A percentile compares a stretch with the other conserved stretches of the same genome.
Evolutionary conservation across 2,329 filamentous ascomycete species (phyloP).

Genomic region (Fusarium nurragi): DNA sequence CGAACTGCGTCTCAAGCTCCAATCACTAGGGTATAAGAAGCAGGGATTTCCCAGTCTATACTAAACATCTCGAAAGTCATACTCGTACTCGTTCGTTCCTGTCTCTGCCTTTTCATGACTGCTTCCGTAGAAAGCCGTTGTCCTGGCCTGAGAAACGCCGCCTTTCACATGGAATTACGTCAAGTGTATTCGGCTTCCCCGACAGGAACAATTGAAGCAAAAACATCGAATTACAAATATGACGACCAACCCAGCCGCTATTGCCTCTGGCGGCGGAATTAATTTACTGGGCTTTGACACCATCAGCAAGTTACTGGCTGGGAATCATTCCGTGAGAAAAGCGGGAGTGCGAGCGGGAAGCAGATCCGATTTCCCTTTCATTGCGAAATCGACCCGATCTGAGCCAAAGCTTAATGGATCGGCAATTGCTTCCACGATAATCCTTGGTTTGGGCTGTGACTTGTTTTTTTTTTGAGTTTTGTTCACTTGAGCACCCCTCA

Average conservation of each 20-base stretch:
- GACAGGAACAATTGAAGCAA: neutral
- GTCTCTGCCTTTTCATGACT: too few relatives aligned
- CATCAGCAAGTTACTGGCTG: conserved; percentile 20
- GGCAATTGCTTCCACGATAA: neutral
- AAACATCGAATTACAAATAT: too few relatives aligned
- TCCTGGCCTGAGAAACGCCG: too few relatives aligned
- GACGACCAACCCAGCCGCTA: neutral
- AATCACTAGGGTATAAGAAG: too few relatives aligned
- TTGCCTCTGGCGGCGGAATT: conserved; percentile 6
- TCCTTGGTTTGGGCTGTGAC: neutral
- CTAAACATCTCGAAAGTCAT: too few relatives aligned
- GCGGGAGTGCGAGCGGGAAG: conserved; percentile 28
- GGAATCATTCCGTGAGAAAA: conserved; percentile 16
- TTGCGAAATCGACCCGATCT: conserved; percentile 23
- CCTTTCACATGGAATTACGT: too few relatives aligned
- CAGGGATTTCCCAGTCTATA: too few relatives aligned
- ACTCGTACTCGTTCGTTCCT: too few relatives aligned
- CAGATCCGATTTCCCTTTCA: conserved; percentile 21
- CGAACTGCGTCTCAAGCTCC: too few relatives aligned
- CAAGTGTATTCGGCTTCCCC: too few relatives aligned
- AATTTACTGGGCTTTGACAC: neutral
- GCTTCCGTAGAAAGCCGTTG: too few relatives aligned
- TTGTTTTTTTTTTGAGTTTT: neutral
- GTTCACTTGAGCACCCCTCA: too few relatives aligned
- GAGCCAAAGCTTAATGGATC: conserved; percentile 3